These are phyloP conservation scores for Candida taoyuanica DNA, from an alignment of 805 yeast species.

Conservation along the genomic window DNA sequence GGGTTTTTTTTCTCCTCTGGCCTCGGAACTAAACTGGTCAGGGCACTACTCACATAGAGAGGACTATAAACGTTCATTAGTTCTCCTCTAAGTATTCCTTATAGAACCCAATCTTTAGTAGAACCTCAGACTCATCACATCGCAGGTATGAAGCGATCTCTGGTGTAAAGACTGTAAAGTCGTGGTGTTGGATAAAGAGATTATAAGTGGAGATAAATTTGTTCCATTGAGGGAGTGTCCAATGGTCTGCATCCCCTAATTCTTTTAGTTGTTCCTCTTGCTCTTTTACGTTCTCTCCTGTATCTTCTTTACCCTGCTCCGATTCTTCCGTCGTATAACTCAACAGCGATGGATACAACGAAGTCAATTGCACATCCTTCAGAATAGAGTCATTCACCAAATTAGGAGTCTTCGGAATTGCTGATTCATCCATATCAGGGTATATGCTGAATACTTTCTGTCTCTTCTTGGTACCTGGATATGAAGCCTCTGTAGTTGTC, in stretches of 20 bases:
- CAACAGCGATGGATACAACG: constrained; percentile 3
- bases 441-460: constrained; percentile 3
- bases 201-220: constrained; percentile 13
- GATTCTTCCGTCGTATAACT: no score
- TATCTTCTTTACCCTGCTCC: neutral
- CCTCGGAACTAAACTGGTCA: no score
- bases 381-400: neutral
- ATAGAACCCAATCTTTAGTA: constrained; percentile 19
- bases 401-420: no score
- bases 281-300: neutral
- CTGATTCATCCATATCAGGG: constrained; percentile 5
- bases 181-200: constrained; percentile 7
- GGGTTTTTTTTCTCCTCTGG: no score
- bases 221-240: constrained; percentile 20
- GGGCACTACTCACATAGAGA: no score
- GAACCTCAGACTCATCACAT: constrained; percentile 22
- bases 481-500: neutral
- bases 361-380: constrained; percentile 1
- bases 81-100: constrained; percentile 7
- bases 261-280: neutral
- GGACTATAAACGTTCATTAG: no score
- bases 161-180: constrained; percentile 14
- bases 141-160: constrained; percentile 10
- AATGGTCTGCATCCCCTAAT: constrained; percentile 11
- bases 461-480: neutral